Base-by-base conservation (phyloP, 2,329 filamentous ascomycete genomes). In the Myriosclerotinia scirpicola region DNA sequence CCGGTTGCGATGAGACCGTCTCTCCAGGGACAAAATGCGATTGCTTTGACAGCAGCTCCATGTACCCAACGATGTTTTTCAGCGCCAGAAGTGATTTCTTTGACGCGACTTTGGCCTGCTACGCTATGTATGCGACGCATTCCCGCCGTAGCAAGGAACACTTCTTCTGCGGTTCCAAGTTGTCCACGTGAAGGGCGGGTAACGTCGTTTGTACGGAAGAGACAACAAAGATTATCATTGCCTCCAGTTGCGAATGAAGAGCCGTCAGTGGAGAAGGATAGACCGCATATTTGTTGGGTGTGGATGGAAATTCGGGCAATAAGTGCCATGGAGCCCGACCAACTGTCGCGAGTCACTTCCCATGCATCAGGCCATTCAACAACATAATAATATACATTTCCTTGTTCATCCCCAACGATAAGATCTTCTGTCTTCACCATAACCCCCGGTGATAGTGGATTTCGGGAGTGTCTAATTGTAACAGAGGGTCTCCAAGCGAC, bases 11-110 rank as follows among this genome's bases (percentile, higher is more conserved):
- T 79, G 5, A 99, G 83, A 4, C 90, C 90, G 34, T 90, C 86
- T 66, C 94, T 90, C 94, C 93, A 99, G 0, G 95, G 94, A 70
- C 94, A 96, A 78, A 98, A 98, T 2, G 95, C 93, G 72, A 98
- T 95, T 42, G 95, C 95, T 78, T 99, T 99, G 71, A 98, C 91
- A 2, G 95, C 95, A 0, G 94, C 94, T 36, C 87, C 87, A 76
- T 99, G 92, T 14, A 82, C 78, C 85, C 92, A 95, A 42, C 84
- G 84, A 76, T 96, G 87, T 72, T 85, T 89, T 73, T 90, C 87
- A 40, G 82, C 79, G 8, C 86, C 86, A 7, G 79, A 74, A 2
- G 80, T 80, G 36, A 91, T 78, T 34, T 81, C 79, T 22, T 83
- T 79, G 30, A 84, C 68, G 1, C 63, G 64, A 20, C 38, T 79